These are phyloP conservation scores for Harringtonia lauricola DNA, from an alignment of 2,329 filamentous ascomycete species.

Conservation along the genomic window DNA sequence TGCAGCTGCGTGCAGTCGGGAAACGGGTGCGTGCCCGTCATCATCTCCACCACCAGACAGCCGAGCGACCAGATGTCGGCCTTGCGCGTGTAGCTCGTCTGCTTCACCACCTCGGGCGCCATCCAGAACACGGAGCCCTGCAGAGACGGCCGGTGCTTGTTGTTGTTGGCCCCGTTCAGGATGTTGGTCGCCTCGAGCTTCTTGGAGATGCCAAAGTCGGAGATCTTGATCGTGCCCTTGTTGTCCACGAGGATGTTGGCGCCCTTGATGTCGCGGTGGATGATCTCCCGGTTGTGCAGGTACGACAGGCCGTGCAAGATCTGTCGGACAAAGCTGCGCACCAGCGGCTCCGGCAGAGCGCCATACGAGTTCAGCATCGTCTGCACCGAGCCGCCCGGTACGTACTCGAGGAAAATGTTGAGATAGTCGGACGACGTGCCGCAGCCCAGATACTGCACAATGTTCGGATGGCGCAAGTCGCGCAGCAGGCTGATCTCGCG, in stretches of 20 bases:
- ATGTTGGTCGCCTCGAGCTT: conserved; percentile 89
- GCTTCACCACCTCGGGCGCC: conserved; percentile 96
- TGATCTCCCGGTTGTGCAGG: conserved; percentile 88
- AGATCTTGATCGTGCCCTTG: conserved; percentile 98
- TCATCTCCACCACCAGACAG: conserved; percentile 97
- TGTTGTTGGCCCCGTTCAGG: conserved; percentile 56
- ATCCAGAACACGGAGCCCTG: conserved; percentile 99
- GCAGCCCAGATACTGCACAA: conserved; percentile 95
- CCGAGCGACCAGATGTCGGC: conserved; percentile 98
- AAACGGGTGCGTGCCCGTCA: conserved; percentile 92
- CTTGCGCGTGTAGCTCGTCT: conserved; percentile 95
- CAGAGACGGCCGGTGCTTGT: conserved; percentile 64
- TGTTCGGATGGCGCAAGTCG: conserved; percentile 90
- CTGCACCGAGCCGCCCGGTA: conserved; percentile 91
- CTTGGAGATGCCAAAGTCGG: conserved; percentile 97
- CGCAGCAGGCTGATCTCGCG: conserved; percentile 90
- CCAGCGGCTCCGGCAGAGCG: conserved; percentile 81
- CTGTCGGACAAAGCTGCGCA: conserved; percentile 93
- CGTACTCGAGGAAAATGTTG: conserved; percentile 99
- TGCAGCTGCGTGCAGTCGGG: conserved; percentile 95
- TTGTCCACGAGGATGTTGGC: conserved; percentile 98
- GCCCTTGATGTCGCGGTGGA: conserved; percentile 97
- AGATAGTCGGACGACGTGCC: conserved; percentile 83
- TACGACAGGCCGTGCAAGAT: conserved; percentile 90
- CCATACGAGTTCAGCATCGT: conserved; percentile 99